Evolutionary conservation across 345 rosid species (phyloP).

Genomic region (Limnanthes douglasii): DNA sequence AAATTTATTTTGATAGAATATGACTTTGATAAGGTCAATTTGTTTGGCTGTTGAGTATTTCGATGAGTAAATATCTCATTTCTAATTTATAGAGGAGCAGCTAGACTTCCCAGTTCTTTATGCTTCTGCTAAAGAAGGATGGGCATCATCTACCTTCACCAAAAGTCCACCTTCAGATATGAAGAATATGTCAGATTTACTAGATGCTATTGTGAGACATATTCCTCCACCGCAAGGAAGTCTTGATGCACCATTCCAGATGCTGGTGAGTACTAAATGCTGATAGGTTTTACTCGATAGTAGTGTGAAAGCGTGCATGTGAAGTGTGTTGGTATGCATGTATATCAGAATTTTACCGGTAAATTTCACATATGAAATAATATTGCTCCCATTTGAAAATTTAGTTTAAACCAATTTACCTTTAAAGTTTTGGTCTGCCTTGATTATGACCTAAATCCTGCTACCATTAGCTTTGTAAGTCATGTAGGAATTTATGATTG

Average conservation of each 20-base stretch:
- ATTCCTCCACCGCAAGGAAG: conserved; percentile 69
- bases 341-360: too few species aligned
- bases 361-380: too few species aligned
- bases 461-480: too few species aligned
- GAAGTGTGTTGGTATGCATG: neutral
- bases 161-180: conserved; percentile 68
- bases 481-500: too few species aligned
- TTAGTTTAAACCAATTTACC: too few species aligned
- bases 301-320: too few species aligned
- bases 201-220: conserved; percentile 68
- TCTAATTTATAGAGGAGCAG: conserved; percentile 63
- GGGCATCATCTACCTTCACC: conserved; percentile 85
- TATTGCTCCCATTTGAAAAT: too few species aligned
- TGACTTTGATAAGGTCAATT: conserved; percentile 2
- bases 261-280: conserved; percentile 58
- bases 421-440: too few species aligned
- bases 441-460: too few species aligned
- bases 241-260: conserved; percentile 79
- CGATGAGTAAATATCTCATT: conserved; percentile 3
- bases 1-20: neutral
- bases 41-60: conserved; percentile 2
- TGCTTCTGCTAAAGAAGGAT: conserved; percentile 99
- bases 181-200: conserved; percentile 82
- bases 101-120: conserved; percentile 94
- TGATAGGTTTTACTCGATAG: neutral